phyloP scores from a whole-genome alignment of 2,329 filamentous ascomycete species.

The Ploettnerulaceae sp. region DNA sequence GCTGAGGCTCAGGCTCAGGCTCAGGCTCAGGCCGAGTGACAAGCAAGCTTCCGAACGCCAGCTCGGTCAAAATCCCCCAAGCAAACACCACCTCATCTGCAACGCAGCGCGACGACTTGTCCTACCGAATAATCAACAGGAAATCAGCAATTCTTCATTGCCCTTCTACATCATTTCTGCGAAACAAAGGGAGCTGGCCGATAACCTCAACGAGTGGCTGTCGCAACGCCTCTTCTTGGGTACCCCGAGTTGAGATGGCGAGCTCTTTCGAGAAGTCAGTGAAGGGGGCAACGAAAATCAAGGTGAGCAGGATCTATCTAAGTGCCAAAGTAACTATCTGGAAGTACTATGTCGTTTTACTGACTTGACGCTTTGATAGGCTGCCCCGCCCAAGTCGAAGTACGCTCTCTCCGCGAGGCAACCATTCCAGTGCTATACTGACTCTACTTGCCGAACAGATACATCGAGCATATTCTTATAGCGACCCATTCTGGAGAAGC shows the following conservation, averaged over 20 bases:
- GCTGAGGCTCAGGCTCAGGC: background rate
- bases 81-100: constrained; percentile 13
- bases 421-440: constrained; percentile 12
- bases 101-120: background rate
- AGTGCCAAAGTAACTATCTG: no score
- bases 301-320: constrained; percentile 54
- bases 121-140: constrained; percentile 1
- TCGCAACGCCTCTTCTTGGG: constrained; percentile 21
- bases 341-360: no score
- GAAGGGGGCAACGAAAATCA: constrained; percentile 97
- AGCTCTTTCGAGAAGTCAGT: constrained; percentile 98
- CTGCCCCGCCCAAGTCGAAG: constrained; percentile 95
- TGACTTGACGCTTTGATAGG: constrained; percentile 45
- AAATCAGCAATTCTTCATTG: background rate
- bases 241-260: constrained; percentile 50
- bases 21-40: constrained; percentile 12
- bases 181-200: background rate
- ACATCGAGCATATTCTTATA: constrained; percentile 90
- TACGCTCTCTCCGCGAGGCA: constrained; percentile 44
- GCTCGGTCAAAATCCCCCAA: constrained; percentile 3
- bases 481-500: constrained; percentile 93
- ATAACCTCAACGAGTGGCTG: constrained; percentile 12
- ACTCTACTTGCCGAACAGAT: constrained; percentile 26
- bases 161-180: background rate
- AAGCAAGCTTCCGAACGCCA: constrained; percentile 4